Percentiles rank a stretch among this genome's conserved stretches.
Evolutionary conservation across 345 rosid species (phyloP).

Genomic region (Pistacia atlantica): DNA sequence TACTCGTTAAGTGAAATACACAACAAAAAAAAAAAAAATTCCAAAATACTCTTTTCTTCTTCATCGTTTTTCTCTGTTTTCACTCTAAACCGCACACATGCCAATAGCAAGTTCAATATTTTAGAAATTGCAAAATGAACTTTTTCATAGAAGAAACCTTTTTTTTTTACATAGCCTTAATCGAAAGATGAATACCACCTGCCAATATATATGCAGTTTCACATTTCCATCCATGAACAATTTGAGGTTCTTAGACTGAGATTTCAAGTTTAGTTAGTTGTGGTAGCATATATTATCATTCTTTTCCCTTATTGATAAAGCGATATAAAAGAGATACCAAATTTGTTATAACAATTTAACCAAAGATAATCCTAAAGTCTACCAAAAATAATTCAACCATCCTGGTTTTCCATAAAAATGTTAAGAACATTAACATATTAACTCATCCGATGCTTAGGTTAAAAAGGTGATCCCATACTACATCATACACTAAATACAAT

Average conservation of each 20-base stretch:
- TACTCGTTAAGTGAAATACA: too few species aligned
- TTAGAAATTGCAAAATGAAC: neutral
- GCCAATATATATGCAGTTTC: neutral
- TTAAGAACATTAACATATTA: neutral
- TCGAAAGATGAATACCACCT: neutral
- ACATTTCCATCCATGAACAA: neutral
- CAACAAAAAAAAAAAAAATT: too few species aligned
- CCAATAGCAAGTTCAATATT: neutral
- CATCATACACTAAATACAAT: neutral
- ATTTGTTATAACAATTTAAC: neutral
- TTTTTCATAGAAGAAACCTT: too few species aligned
- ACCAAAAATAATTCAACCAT: constrained; percentile 3
- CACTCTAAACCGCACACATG: too few species aligned
- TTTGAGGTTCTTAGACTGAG: neutral
- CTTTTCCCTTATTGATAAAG: neutral
- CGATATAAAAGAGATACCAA: neutral
- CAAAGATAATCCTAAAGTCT: neutral
- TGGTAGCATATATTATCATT: neutral
- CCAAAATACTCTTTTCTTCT: neutral
- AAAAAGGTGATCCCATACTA: neutral
- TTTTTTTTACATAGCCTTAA: too few species aligned
- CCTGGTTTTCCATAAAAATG: neutral
- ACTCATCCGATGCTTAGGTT: neutral
- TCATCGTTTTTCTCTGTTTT: too few species aligned
- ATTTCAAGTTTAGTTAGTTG: neutral